phyloP scores from a whole-genome alignment of 495 filamentous ascomycete species.

The Cairneyella variabilis region DNA sequence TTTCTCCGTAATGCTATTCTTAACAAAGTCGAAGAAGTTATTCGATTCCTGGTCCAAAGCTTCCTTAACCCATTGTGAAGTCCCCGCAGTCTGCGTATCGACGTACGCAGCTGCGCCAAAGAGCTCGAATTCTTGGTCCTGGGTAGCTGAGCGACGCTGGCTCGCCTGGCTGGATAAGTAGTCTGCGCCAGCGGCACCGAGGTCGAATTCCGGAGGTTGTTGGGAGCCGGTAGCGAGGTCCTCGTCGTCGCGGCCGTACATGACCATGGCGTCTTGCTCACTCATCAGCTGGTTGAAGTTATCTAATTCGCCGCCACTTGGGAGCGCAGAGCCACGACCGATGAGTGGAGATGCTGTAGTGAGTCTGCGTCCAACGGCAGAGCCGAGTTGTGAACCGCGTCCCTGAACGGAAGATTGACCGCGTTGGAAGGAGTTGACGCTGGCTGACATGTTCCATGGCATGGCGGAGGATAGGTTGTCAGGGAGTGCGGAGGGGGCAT shows the following conservation, averaged over 20 bases:
- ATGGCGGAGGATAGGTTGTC: constrained; percentile 56
- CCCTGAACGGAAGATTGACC: constrained; percentile 35
- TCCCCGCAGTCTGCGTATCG: constrained; percentile 41
- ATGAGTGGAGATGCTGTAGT: constrained; percentile 58
- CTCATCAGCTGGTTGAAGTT: constrained; percentile 31
- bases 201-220: constrained; percentile 11
- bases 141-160: no score
- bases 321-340: constrained; percentile 44
- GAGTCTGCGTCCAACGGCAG: constrained; percentile 38
- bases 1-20: constrained; percentile 27
- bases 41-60: constrained; percentile 53
- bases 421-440: constrained; percentile 51
- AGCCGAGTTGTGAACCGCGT: constrained; percentile 20
- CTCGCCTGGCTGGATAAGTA: neutral
- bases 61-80: constrained; percentile 39
- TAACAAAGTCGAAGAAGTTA: constrained; percentile 61
- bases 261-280: constrained; percentile 39
- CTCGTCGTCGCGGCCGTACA: constrained; percentile 38
- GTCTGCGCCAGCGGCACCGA: neutral
- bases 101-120: constrained; percentile 41
- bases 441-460: constrained; percentile 69
- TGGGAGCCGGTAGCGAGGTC: constrained; percentile 33
- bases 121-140: constrained; percentile 36
- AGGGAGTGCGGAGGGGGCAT: constrained; percentile 51
- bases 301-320: constrained; percentile 34